Base-by-base conservation (phyloP, 331 rosid genomes). In the Prunus yedoensis region DNA sequence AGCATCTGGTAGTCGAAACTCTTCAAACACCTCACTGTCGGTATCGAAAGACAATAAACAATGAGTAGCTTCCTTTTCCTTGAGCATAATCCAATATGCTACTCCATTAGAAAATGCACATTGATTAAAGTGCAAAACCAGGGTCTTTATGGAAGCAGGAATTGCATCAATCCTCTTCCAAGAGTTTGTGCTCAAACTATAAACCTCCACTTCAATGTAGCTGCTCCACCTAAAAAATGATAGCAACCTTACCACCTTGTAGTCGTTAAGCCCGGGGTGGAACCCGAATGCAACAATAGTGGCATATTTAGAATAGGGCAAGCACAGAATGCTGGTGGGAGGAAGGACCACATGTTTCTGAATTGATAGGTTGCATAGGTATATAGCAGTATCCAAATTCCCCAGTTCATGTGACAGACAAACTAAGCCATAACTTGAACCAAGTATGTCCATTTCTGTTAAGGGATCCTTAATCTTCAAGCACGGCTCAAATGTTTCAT, bases 291-390 rank as follows among this genome's bases (percentile, higher is more conserved):
- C 41, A 62, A 62, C 20, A 52, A 0, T 14, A 28, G 3, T 62
- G 46, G 5, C 12, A 2, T 35, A 0, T 13, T 11, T 3, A 62
- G 28, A 1, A 30, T 0, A 28, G 5, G 1, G 46, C 12, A 10
- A 13, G 46, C 20, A 6, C 20, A 32, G 7, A 30, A 17, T 30
- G n/a, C 65, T 60, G 21, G 67, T 14, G 12, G 21, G 20, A 6
- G 67, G 46, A 62, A 62, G 67, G 12, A 8, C 45, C 46, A 16
- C 67, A 30, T 62, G 45, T 62, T 71, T 71, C 38, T 27, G 45
- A 21, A 71, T 71, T 16, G 52, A 38, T 2, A 60, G 53, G 21
- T 71, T 71, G 38, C 75, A 35, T 38, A 71, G 45, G 52, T 5
- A 21, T n/a, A 71, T 71, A 54, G 52, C 45, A 54, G 51, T 54